Evolutionary conservation across 225 moss, liverwort and hornwort species (phyloP), one percentile per base, ranked within the genome.

Genomic region (Pseudoscleropodium purum): DNA sequence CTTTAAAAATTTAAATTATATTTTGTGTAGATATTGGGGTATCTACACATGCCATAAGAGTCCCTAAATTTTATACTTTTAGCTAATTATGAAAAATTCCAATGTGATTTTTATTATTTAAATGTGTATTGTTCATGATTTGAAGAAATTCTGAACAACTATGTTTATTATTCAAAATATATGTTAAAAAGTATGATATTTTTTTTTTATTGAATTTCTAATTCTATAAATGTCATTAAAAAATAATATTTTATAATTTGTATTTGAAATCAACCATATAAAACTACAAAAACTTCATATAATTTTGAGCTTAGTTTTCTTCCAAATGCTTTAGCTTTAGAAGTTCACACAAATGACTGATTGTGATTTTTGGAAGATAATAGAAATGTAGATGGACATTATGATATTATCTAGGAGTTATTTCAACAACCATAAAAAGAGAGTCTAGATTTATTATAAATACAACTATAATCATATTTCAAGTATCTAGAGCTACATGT

Each of bases 271-370:
- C 9, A 36, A 36, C 14, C 15, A 15, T 52, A 52, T 15, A 52
- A 52, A 52, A 13, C 52, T 52, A 52, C 4, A 47, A 47, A 47
- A 47, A 51, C 51, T 51, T 51, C 4, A 19, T 12, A 75, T 4
- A 33, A 13, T 33, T 33, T 76, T 47, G 49, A 7, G 1, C 1
- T 54, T 54, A 23, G 4, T 78, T 75, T 54, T 54, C 5, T 54
- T 36, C 0, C 5, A 0, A 54, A 54, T 7, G 1, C 15, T 34
- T 52, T 1, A 23, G 4, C 51, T 0, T 76, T 23, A 14, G 24
- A 54, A 36, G 3, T 54, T 23, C 2, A 21, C 3, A 9, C 10
- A 56, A 56, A 0, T 25, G 37, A 56, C 14, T 52, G 25, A 56
- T 37, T 0, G 0, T 79, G 25, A 26, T 25, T 37, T 79, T 79